Evolutionary conservation across 768 basidiomycete genomes (phyloP), one percentile per base, ranked within the genome.

Genomic region (Leucocoprinus leucothites): DNA sequence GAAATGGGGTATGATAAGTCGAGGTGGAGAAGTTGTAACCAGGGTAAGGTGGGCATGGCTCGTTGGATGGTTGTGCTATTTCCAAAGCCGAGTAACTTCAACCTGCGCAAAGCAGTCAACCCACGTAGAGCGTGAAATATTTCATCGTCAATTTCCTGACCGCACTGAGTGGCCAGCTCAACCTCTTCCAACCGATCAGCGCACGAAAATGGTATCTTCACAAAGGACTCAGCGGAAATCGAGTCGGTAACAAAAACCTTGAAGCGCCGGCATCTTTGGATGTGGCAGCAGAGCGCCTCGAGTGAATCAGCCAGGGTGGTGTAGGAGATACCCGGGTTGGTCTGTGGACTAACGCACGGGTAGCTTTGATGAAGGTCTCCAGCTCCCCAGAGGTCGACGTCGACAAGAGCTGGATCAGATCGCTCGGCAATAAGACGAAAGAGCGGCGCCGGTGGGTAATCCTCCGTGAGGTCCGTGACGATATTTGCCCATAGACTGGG

Each of bases 1-100:
- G 36, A 9, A 16, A 55, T 55, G 11, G 46, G n/a, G 25, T 55
- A 55, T 21, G 53, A 26, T 22, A 54, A 21, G 28, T 54, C 35
- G 35, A 54, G 53, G 25, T 54, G 35, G 22, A 47, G 45, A 7
- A 54, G 53, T 16, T 47, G 53, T 9, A 40, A 35, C 53, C 53
- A 54, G 2, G 22, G 53, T n/a, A 54, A 19, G 18, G 6, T 28
- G 8, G 53, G 36, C 21, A 48, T 54, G 35, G 44, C 53, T 26
- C 6, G 11, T 46, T 35, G 35, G 19, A 54, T 47, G 9, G 36
- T 40, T 22, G 53, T 26, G 11, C 53, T 24, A 24, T 14, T 35
- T 9, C 36, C 45, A 28, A 47, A 54, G 2, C 36, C 53, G 3
- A 47, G 24, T 22, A 47, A n/a, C 21, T 34, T 40, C 24, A 54